Evolutionary conservation across 2,329 filamentous ascomycete species (phyloP).

Genomic region (Ustilaginoidea virens): DNA sequence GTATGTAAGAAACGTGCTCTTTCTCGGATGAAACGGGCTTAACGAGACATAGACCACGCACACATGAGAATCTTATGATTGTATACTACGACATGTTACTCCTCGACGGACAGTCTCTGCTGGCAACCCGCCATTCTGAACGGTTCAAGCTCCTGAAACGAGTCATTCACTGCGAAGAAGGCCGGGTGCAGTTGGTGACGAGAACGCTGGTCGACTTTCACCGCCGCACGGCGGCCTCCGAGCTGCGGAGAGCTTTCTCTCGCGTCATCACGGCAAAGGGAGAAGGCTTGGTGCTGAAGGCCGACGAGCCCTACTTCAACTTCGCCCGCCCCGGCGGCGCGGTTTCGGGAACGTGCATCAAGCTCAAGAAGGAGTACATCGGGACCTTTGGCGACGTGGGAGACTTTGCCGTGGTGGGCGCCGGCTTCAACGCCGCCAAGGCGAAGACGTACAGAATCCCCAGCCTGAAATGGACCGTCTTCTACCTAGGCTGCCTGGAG

Average conservation of each 20-base stretch:
- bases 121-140: constrained; percentile 37
- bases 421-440: constrained; percentile 49
- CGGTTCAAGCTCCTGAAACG: constrained; percentile 43
- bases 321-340: constrained; percentile 21
- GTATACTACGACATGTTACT: constrained; percentile 44
- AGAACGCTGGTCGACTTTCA: constrained; percentile 54
- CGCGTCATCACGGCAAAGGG: constrained; percentile 47
- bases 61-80: constrained; percentile 43
- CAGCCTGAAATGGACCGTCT: constrained; percentile 59
- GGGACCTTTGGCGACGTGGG: constrained; percentile 64
- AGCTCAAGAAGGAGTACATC: constrained; percentile 79
- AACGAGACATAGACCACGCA: constrained; percentile 23
- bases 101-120: constrained; percentile 35
- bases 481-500: constrained; percentile 60
- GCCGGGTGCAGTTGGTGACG: constrained; percentile 51
- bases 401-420: constrained; percentile 70
- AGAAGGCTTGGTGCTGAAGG: constrained; percentile 73
- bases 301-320: constrained; percentile 63
- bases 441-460: constrained; percentile 39
- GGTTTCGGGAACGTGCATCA: constrained; percentile 46
- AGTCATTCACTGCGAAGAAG: constrained; percentile 35
- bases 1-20: constrained; percentile 21
- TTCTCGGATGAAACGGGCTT: constrained; percentile 4
- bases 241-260: constrained; percentile 50
- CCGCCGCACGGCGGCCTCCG: constrained; percentile 29